Conservation (phyloP, 2,329 filamentous ascomycete genomes). For the Fusarium drepaniforme region DNA sequence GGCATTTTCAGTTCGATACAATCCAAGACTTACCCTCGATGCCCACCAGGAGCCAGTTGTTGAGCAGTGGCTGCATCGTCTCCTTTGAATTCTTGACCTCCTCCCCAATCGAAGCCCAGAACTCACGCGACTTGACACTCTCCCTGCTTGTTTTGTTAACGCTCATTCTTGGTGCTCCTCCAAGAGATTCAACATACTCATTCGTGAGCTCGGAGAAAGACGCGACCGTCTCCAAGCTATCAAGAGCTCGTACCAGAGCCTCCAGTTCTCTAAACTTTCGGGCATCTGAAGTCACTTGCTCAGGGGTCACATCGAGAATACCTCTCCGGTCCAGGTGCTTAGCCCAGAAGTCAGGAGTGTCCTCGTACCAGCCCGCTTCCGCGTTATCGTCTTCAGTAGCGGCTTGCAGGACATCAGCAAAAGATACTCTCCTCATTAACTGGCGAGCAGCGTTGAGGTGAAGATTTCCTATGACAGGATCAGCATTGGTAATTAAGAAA, state of each 20-base stretch:
- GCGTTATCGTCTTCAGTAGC: slow-evolving; percentile 53
- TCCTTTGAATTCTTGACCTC: slow-evolving; percentile 67
- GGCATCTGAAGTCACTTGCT: slow-evolving; percentile 65
- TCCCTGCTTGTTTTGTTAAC: slow-evolving; percentile 47
- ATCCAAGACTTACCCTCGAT: slow-evolving; percentile 62
- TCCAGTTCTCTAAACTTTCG: slow-evolving; percentile 78
- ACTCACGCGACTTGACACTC: slow-evolving; percentile 57
- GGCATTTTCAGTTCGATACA: background rate
- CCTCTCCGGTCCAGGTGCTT: slow-evolving; percentile 51
- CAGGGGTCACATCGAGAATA: slow-evolving; percentile 52
- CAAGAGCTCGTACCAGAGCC: slow-evolving; percentile 72
- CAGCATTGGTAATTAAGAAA: slow-evolving; percentile 4
- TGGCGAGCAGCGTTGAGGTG: slow-evolving; percentile 67
- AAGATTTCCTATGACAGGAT: slow-evolving; percentile 55
- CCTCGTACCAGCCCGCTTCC: slow-evolving; percentile 54
- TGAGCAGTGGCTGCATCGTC: slow-evolving; percentile 71
- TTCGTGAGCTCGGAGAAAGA: slow-evolving; percentile 64
- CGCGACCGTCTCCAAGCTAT: slow-evolving; percentile 76
- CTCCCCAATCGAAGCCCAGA: slow-evolving; percentile 66
- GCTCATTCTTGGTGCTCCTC: background rate
- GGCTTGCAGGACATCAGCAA: slow-evolving; percentile 60
- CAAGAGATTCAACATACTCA: slow-evolving; percentile 59
- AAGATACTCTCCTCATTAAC: slow-evolving; percentile 64
- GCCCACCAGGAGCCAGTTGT: slow-evolving; percentile 71
- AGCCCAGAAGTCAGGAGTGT: slow-evolving; percentile 54